phyloP scores from a whole-genome alignment of 305 asterid species.

The Fraxinus nigra region DNA sequence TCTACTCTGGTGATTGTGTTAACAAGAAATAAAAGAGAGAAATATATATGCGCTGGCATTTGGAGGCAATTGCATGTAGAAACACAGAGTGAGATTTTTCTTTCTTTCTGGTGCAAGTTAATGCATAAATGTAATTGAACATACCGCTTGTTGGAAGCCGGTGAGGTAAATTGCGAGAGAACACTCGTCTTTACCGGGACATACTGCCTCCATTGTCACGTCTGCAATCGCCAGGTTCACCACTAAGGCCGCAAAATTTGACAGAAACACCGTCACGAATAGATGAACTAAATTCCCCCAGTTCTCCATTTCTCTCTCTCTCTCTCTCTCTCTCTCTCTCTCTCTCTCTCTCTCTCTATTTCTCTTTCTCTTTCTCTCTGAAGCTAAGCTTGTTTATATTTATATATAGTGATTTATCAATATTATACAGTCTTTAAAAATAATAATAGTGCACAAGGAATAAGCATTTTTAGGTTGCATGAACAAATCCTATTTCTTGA shows the following conservation, averaged over 20 bases:
- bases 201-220: slow-evolving; percentile 42
- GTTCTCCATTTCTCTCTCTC: slow-evolving; percentile 30
- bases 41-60: background rate
- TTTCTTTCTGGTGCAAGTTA: background rate
- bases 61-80: background rate
- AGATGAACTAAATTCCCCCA: slow-evolving; percentile 37
- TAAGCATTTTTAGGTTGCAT: background rate
- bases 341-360: background rate
- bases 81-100: background rate
- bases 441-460: background rate
- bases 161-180: slow-evolving; percentile 48
- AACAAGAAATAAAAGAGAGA: background rate
- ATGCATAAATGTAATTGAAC: background rate
- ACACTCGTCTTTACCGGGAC: slow-evolving; percentile 47
- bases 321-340: background rate
- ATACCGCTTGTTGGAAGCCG: slow-evolving; percentile 48
- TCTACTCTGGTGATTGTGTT: background rate
- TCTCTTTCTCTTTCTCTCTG: background rate
- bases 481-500: background rate
- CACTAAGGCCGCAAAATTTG: slow-evolving; percentile 34
- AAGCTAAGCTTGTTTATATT: background rate
- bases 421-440: background rate
- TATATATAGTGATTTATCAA: background rate
- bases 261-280: slow-evolving; percentile 41
- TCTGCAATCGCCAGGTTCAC: slow-evolving; percentile 42